Percentiles rank a stretch among this genome's conserved stretches.
These are phyloP conservation scores for Fagopyrum tataricum DNA, from an alignment of 148 eudicot species.

Conservation along the genomic window DNA sequence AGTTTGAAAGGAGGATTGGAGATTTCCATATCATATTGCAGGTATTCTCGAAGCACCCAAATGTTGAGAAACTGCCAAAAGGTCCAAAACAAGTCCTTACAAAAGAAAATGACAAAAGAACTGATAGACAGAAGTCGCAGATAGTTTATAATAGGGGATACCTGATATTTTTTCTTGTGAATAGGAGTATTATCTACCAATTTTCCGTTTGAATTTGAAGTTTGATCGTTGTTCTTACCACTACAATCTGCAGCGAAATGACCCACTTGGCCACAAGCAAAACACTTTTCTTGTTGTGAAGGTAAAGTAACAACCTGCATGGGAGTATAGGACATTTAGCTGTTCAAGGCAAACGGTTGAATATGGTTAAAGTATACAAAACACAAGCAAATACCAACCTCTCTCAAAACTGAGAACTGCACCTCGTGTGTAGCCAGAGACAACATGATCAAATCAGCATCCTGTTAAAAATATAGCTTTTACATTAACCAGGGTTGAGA, in stretches of 20 bases:
- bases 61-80: conserved; percentile 80
- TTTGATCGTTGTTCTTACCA: conserved; percentile 52
- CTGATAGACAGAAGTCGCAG: neutral
- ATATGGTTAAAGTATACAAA: neutral
- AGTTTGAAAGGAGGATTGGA: conserved; percentile 61
- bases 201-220: conserved; percentile 29
- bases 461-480: conserved; percentile 39
- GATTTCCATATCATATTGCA: conserved; percentile 80
- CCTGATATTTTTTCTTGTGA: conserved; percentile 97
- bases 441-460: conserved; percentile 96
- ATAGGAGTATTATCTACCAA: conserved; percentile 60
- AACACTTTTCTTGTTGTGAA: conserved; percentile 89
- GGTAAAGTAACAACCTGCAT: conserved; percentile 70
- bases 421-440: conserved; percentile 94
- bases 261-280: conserved; percentile 83
- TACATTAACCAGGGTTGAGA: conserved; percentile 1
- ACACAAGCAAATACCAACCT: conserved; percentile 47
- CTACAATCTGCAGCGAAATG: conserved; percentile 96
- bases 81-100: neutral
- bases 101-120: neutral
- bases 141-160: conserved; percentile 10
- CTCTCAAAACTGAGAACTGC: conserved; percentile 94
- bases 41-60: conserved; percentile 93
- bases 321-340: neutral
- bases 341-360: neutral